A percentile compares a stretch with the other conserved stretches of the same genome.
Evolutionary conservation across 495 filamentous ascomycete species (phyloP).

Genomic region (Amorphotheca resinae): DNA sequence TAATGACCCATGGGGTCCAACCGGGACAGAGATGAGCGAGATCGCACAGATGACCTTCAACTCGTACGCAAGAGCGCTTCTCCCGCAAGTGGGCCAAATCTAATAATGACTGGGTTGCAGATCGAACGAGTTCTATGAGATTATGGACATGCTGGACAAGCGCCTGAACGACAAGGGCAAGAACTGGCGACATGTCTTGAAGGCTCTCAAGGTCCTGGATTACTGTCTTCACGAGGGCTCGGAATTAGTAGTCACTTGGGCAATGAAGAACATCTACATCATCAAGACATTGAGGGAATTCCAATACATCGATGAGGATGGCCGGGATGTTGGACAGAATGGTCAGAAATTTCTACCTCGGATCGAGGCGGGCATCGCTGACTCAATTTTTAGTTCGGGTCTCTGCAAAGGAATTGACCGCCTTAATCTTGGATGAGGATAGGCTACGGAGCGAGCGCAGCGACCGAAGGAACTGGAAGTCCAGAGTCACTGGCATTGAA

Average conservation of each 20-base stretch:
- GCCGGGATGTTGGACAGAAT: constrained; percentile 88
- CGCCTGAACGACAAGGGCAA: constrained; percentile 98
- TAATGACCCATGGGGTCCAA: constrained; percentile 98
- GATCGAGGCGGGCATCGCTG: constrained; percentile 10
- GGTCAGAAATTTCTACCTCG: constrained; percentile 38
- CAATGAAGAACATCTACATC: constrained; percentile 93
- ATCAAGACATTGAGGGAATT: constrained; percentile 98
- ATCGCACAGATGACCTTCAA: constrained; percentile 96
- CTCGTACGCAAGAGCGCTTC: constrained; percentile 48
- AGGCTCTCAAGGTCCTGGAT: constrained; percentile 94
- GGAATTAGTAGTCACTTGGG: constrained; percentile 95
- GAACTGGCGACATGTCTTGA: constrained; percentile 98
- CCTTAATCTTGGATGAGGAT: constrained; percentile 92
- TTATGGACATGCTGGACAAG: constrained; percentile 99
- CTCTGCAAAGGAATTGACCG: constrained; percentile 90
- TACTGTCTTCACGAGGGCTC: constrained; percentile 98
- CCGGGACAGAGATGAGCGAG: constrained; percentile 96
- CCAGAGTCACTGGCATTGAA: constrained; percentile 83
- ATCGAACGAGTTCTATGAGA: constrained; percentile 96
- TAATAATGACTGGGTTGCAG: constrained; percentile 30
- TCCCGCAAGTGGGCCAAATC: neutral
- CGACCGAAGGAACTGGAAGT: constrained; percentile 94
- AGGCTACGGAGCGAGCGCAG: constrained; percentile 80
- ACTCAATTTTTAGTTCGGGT: constrained; percentile 57
- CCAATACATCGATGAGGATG: constrained; percentile 88